These are phyloP conservation scores for Boletus rex-veris DNA, from an alignment of 768 basidiomycete species.

Conservation along the genomic window DNA sequence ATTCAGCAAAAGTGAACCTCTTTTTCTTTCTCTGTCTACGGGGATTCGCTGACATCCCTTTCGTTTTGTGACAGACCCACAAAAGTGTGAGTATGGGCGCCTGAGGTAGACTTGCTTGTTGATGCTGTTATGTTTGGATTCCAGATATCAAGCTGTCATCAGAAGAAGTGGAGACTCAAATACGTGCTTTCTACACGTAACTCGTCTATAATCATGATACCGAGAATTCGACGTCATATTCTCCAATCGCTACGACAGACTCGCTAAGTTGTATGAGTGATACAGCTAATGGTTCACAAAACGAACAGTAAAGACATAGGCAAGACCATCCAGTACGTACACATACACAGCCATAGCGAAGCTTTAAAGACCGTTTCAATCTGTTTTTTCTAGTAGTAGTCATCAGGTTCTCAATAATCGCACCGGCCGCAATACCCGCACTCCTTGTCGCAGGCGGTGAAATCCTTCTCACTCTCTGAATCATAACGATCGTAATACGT, in stretches of 20 bases:
- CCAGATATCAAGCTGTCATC: slow-evolving; percentile 76
- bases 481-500: background rate
- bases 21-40: too few species aligned
- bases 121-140: slow-evolving; percentile 10
- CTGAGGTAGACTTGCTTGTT: background rate
- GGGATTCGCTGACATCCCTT: background rate
- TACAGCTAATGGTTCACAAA: too few species aligned
- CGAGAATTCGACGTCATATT: too few species aligned
- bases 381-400: too few species aligned
- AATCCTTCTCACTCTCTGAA: background rate
- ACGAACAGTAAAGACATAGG: too few species aligned
- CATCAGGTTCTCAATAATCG: background rate
- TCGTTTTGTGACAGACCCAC: slow-evolving; percentile 38
- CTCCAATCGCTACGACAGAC: too few species aligned
- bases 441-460: slow-evolving; percentile 10
- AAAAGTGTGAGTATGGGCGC: slow-evolving; percentile 43
- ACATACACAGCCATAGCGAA: too few species aligned
- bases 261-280: too few species aligned
- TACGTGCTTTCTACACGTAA: slow-evolving; percentile 57
- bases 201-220: too few species aligned
- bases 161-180: slow-evolving; percentile 70
- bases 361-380: too few species aligned
- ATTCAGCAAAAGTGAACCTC: slow-evolving; percentile 72
- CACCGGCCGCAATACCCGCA: slow-evolving; percentile 5
- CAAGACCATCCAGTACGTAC: too few species aligned